Evolutionary conservation across 2,329 filamentous ascomycete genomes (phyloP).

Genomic region (Penicillium sp.): DNA sequence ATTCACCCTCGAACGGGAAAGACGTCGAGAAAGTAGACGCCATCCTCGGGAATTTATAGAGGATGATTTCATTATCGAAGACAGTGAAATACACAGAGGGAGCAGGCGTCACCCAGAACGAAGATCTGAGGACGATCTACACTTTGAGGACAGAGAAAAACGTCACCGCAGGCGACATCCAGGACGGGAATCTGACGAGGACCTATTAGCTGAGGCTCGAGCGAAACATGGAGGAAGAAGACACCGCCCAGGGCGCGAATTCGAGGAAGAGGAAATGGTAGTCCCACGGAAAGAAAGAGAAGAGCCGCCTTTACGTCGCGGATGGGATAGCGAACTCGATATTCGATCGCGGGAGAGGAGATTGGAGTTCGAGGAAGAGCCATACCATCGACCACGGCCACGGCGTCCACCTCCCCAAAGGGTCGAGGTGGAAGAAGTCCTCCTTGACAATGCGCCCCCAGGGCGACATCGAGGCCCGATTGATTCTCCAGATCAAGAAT

Average conservation of each 20-base stretch:
- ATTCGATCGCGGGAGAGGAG: constrained; percentile 1
- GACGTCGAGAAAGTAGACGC: neutral
- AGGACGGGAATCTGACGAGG: neutral
- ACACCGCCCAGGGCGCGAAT: constrained; percentile 7
- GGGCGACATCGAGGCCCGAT: neutral
- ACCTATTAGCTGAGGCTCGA: neutral
- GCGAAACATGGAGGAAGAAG: constrained; percentile 8
- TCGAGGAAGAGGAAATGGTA: constrained; percentile 21
- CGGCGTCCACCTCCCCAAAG: neutral
- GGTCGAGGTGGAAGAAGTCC: constrained; percentile 4
- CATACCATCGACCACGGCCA: neutral
- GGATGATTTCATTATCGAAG: neutral
- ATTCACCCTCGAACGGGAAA: neutral
- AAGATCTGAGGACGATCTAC: constrained; percentile 11
- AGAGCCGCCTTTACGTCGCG: neutral
- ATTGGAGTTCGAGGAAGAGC: neutral
- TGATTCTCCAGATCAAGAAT: neutral
- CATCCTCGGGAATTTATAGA: neutral
- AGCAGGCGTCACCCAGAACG: constrained; percentile 12
- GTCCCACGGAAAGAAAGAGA: constrained; percentile 15
- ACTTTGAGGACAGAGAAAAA: neutral
- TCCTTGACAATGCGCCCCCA: neutral
- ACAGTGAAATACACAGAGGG: constrained; percentile 5
- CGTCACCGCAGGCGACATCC: constrained; percentile 1
- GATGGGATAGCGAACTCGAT: constrained; percentile 6